Evolutionary conservation across 192 early-diverging fungal species (phyloP), one percentile per base, ranked within the genome.

Genomic region (Entomortierella beljakovae): DNA sequence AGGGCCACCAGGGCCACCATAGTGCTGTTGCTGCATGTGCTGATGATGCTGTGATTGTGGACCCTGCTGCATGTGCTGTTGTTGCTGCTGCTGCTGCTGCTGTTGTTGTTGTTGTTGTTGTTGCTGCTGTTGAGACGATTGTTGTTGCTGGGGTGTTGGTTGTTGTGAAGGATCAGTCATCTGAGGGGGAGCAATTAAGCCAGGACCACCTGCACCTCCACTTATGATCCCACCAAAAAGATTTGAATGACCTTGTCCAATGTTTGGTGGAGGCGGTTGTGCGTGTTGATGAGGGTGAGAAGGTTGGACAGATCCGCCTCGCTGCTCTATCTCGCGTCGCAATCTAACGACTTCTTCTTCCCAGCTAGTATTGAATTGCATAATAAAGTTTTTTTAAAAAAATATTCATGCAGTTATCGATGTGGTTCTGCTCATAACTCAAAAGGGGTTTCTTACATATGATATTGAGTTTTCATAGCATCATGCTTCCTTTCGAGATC

Each of bases 401-500:
- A 2, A 3, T 32, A 16, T 48, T 28, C 23, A 23, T 16, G 52
- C 0, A 46, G 28, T 8, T 46, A 29, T 18, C 20, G 18, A 2
- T n/a, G 37, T 38, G 6, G 13, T 8, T 13, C 6, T 38, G 13
- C 6, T 38, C 37, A 6, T 38, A 38, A 13, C 6, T 38, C 37
- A 11, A 34, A 5, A 32, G 5, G 32, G 7, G 42, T 2, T 25
- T 23, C 50, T 64, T 70, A 79, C 75, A 64, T 61, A 29, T 70
- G 75, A 57, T 94, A 97, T 85, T 93, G 88, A 60, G 85, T 87
- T 79, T 94, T 94, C 59, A 93, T 86, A 43, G 88, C 80, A 52
- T 89, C 85, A 72, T 96, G 94, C n/a, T 89, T 86, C 58, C 94
- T 86, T 71, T 97, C 95, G 31, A 97, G 86, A 31, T 97, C 96